These are phyloP conservation scores for Lasiodiplodia sp. DNA, from an alignment of 2,329 filamentous ascomycete genomes.

Conservation along the genomic window DNA sequence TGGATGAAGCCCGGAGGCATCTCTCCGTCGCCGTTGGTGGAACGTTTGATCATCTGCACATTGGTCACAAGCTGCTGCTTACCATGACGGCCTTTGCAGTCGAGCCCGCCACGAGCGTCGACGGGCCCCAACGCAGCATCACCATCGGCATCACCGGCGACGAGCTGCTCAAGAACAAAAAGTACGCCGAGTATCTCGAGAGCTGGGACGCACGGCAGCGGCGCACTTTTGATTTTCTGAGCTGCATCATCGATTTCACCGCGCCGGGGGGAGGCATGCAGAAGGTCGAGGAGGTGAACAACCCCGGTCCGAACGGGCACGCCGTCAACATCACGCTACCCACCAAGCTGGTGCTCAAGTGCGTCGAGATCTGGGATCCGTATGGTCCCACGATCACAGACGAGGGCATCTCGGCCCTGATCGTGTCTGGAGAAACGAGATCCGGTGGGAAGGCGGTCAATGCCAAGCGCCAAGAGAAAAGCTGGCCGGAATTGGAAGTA, in stretches of 20 bases:
- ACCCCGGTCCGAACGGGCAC: constrained; percentile 57
- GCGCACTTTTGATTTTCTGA: constrained; percentile 75
- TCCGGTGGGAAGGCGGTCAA: constrained; percentile 87
- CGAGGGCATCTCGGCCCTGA: constrained; percentile 77
- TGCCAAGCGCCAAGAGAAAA: constrained; percentile 75
- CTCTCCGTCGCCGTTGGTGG: constrained; percentile 81
- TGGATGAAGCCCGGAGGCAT: constrained; percentile 50
- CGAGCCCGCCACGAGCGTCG: constrained; percentile 45
- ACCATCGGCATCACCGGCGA: constrained; percentile 91
- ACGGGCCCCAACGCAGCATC: constrained; percentile 59
- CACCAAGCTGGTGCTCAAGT: constrained; percentile 72
- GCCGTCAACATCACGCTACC: constrained; percentile 66
- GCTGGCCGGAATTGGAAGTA: constrained; percentile 77
- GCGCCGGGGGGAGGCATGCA: constrained; percentile 53
- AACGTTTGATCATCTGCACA: constrained; percentile 95
- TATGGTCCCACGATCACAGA: constrained; percentile 92
- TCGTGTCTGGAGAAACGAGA: constrained; percentile 88
- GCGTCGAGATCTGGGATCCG: constrained; percentile 84
- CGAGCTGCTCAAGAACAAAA: constrained; percentile 85
- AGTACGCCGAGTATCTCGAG: constrained; percentile 81
- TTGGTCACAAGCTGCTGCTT: constrained; percentile 93
- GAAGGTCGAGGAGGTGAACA: constrained; percentile 54
- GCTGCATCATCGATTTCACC: constrained; percentile 66
- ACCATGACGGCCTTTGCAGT: constrained; percentile 82
- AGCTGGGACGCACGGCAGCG: constrained; percentile 78